Evolutionary conservation across 768 basidiomycete species (phyloP), one percentile per base, ranked within the genome.

Genomic region (Auricularia sp.): DNA sequence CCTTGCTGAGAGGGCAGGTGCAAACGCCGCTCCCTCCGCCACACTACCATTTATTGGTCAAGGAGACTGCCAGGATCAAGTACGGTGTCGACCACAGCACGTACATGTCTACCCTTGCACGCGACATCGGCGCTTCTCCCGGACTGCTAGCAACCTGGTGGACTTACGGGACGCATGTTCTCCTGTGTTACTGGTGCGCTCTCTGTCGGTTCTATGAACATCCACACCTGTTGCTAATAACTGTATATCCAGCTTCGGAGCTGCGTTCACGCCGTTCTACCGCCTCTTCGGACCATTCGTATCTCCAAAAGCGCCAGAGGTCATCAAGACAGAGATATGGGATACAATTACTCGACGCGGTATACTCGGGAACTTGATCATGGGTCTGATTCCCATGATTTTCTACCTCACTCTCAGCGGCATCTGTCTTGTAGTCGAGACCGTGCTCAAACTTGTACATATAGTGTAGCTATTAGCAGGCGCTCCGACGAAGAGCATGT

Each of bases 21-120:
- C 73, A 74, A 21, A 68, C 74, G 10, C 83, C 84, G 0, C 75
- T 79, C 2, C 70, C 79, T 5, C 74, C 75, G 13, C 77, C 83
- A 34, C 77, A 81, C 65, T 85, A 86, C 70, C 82, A 84, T 68
- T 75, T 86, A 11, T 76, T 86, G 8, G 77, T 81, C 5, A 77
- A 78, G 29, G 77, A 81, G 18, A 77, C 76, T 16, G 79, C 82
- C 1, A 73, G 85, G 8, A 85, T 86, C 59, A 79, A 80, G 69
- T 85, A 86, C 69, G 84, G 84, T 7, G 84, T 85, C 3, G 84
- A 85, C 66, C 81, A 85, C 70, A 77, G 77, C 16, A 73, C 79
- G 65, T 85, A 85, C 71, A 82, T 83, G 76, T 78, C 80, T 45
- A 83, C 82, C 0, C 72, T 86, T 10, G 84, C 84, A 3, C 78